Conservation (phyloP, 768 basidiomycete genomes). For the Tubosaeta sp. region DNA sequence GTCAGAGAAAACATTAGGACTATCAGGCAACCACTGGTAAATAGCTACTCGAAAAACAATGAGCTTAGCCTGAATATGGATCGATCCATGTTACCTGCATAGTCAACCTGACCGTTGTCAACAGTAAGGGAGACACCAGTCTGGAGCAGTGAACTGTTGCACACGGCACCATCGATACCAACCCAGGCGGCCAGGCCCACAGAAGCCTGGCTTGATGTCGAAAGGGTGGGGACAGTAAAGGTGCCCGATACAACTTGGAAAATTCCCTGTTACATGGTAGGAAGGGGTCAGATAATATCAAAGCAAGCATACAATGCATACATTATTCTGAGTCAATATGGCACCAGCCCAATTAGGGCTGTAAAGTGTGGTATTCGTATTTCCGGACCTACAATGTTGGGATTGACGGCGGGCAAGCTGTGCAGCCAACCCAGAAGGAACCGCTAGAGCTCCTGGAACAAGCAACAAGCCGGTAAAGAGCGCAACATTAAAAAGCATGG, state of each 20-base stretch:
- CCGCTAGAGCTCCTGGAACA: not conserved
- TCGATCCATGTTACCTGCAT: not conserved
- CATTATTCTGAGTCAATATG: not conserved
- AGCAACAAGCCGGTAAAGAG: not conserved
- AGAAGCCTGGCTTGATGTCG: not conserved
- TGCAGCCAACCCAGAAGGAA: not conserved
- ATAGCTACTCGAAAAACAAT: not conserved
- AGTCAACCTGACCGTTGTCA: not conserved
- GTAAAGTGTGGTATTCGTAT: not conserved
- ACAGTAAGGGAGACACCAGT: constrained; percentile 1
- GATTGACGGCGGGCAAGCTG: not conserved
- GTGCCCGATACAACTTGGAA: constrained; percentile 2
- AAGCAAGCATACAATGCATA: not conserved
- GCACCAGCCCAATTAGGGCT: constrained; percentile 3
- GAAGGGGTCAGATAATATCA: not conserved
- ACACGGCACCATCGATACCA: constrained; percentile 6
- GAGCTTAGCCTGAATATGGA: not conserved
- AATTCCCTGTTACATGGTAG: not conserved
- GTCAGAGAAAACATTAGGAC: not conserved
- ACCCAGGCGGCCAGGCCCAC: constrained; percentile 2
- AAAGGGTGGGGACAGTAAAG: constrained; percentile 1
- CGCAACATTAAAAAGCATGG: not conserved
- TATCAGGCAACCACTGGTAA: not conserved
- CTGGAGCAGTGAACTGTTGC: not conserved
- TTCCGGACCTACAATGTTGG: not conserved